Conservation (phyloP, 148 eudicot species). For the Nepenthes gracilis region DNA sequence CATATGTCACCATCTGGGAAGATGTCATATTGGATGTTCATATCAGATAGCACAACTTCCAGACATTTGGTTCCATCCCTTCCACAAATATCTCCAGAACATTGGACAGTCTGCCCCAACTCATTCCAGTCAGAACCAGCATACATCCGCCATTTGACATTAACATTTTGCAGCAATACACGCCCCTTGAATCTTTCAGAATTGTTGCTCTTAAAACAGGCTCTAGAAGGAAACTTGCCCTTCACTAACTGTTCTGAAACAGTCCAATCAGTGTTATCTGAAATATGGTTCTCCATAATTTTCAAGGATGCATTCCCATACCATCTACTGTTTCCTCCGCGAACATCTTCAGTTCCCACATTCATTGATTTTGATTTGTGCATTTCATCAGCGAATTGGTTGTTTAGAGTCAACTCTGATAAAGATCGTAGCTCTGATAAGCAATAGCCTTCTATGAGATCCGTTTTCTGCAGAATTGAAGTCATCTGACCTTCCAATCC, state of each 20-base stretch:
- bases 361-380: slow-evolving; percentile 16
- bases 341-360: slow-evolving; percentile 18
- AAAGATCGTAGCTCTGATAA: slow-evolving; percentile 49
- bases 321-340: slow-evolving; percentile 54
- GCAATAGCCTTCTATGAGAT: slow-evolving; percentile 70
- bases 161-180: slow-evolving; percentile 48
- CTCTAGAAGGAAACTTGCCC: slow-evolving; percentile 10
- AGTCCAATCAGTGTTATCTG: slow-evolving; percentile 20
- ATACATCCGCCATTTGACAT: slow-evolving; percentile 68
- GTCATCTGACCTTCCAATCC: slow-evolving; percentile 22
- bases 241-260: slow-evolving; percentile 18
- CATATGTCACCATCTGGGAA: slow-evolving; percentile 60
- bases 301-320: slow-evolving; percentile 39
- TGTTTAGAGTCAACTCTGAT: slow-evolving; percentile 36
- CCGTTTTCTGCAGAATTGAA: slow-evolving; percentile 27
- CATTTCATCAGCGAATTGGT: slow-evolving; percentile 25
- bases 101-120: slow-evolving; percentile 16
- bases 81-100: slow-evolving; percentile 23
- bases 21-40: slow-evolving; percentile 40
- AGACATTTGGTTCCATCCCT: slow-evolving; percentile 50
- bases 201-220: slow-evolving; percentile 11
- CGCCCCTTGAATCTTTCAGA: slow-evolving; percentile 45
- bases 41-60: slow-evolving; percentile 58
- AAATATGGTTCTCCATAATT: slow-evolving; percentile 66
- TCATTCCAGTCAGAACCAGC: slow-evolving; percentile 84